phyloP scores from a whole-genome alignment of 139 green algal species.

The Chlamydomonas asymmetrica region DNA sequence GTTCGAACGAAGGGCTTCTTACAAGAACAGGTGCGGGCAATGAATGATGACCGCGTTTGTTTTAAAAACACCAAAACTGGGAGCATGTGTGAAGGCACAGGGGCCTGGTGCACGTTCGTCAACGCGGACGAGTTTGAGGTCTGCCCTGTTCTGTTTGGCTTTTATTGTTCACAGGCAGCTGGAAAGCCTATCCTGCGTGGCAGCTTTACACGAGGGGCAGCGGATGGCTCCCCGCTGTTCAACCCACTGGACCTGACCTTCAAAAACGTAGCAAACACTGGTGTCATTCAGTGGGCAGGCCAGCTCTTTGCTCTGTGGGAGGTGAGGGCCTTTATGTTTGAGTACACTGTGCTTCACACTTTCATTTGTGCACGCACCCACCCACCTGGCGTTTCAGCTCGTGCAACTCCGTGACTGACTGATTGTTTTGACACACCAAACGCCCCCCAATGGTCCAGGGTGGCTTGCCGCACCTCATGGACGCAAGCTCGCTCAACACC shows the following conservation, averaged over 20 bases:
- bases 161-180: conserved; percentile 34
- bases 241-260: conserved; percentile 58
- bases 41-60: too few species aligned
- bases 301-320: conserved; percentile 50
- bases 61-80: not conserved
- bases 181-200: conserved; percentile 43
- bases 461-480: conserved; percentile 44
- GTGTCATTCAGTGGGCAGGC: conserved; percentile 49
- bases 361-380: too few species aligned
- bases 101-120: too few species aligned
- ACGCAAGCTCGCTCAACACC: conserved; percentile 40
- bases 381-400: too few species aligned
- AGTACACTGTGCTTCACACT: too few species aligned
- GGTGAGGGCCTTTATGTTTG: too few species aligned
- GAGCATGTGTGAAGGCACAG: not conserved
- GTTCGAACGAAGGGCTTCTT: conserved; percentile 61
- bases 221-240: conserved; percentile 48
- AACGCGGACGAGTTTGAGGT: too few species aligned
- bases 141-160: not conserved
- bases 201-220: conserved; percentile 44
- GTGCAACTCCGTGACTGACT: too few species aligned
- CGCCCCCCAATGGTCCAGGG: conserved; percentile 27
- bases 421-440: too few species aligned
- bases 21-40: conserved; percentile 50
- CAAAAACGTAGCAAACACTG: conserved; percentile 64